Conservation (phyloP, 352 stramenopile species). For the Globisporangium heterothallicum region DNA sequence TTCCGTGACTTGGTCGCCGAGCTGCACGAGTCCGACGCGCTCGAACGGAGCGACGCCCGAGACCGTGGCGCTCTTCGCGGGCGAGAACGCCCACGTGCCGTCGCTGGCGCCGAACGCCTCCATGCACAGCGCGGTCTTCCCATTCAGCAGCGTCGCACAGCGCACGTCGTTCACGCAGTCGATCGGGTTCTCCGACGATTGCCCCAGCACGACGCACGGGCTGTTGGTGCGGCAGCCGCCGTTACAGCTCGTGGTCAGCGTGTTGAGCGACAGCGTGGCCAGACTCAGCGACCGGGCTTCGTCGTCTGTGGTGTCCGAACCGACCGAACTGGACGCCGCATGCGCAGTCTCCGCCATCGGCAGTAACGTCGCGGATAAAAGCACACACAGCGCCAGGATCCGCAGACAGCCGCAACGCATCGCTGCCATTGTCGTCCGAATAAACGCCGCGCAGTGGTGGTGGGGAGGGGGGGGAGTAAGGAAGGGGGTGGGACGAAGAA, state of each 20-base stretch:
- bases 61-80: slow-evolving; percentile 40
- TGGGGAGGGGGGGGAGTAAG: too few species aligned
- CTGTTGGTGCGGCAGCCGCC: slow-evolving; percentile 52
- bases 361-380: too few species aligned
- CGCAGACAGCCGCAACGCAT: too few species aligned
- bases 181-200: slow-evolving; percentile 51
- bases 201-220: slow-evolving; percentile 61
- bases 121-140: slow-evolving; percentile 60
- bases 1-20: slow-evolving; percentile 37
- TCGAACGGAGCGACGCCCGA: slow-evolving; percentile 56
- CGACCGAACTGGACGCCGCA: too few species aligned
- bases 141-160: slow-evolving; percentile 62
- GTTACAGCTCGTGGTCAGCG: slow-evolving; percentile 72
- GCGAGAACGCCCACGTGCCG: slow-evolving; percentile 48
- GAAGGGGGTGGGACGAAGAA: too few species aligned
- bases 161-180: slow-evolving; percentile 72
- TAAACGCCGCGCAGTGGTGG: too few species aligned
- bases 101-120: slow-evolving; percentile 37
- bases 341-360: too few species aligned
- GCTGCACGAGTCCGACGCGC: slow-evolving; percentile 62
- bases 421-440: too few species aligned
- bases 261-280: slow-evolving; percentile 39
- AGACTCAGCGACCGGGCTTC: slow-evolving; percentile 10
- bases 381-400: too few species aligned
- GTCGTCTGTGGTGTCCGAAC: neutral